Evolutionary conservation across 2,329 filamentous ascomycete genomes (phyloP), one percentile per base, ranked within the genome.

Genomic region (Trichothecium sympodiale): DNA sequence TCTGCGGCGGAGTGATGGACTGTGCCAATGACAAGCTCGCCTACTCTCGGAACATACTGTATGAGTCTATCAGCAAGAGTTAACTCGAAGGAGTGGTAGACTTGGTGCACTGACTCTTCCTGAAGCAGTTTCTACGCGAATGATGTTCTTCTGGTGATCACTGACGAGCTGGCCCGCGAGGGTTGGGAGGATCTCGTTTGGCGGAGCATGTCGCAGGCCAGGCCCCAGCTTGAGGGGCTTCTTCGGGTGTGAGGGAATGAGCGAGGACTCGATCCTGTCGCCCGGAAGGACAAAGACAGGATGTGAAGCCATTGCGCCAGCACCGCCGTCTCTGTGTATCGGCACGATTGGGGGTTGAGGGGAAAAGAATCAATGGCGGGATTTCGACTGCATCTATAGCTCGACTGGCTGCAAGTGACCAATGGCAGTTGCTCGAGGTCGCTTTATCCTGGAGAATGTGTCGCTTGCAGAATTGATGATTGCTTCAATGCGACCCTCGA

Each of bases 1-100:
- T 96, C 91, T 38, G 70, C 67, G 34, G 77, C 72, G 37, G 77
- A 80, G 55, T 80, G 83, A 51, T 83, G 76, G 47, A 96, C 70
- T 44, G 84, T 87, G 40, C 85, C 88, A 52, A 98, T 84, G 45
- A 96, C 79, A 33, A 94, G 75, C 57, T 98, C 91, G 52, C 81
- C 80, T n/a, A 72, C 64, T 14, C 77, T 71, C 10, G 91, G 86
- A 26, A 77, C 67, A 53, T 96, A 98, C 75, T 91, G 36, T 27
- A 26, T 28, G 25, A 34, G 20, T 10, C 10, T 6, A 15, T 7
- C 10, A 16, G 20, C 8, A 6, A 10, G 13, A 8, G 29, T 14
- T 10, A 10, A 25, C 20, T 25, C 10, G 20, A 6, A 10, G 6
- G 10, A 25, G 20, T 6, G 10, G 20, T 25, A 25, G 10, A 6